Evolutionary conservation across 2,329 filamentous ascomycete genomes (phyloP), one percentile per base, ranked within the genome.

Genomic region (Neonectria magnoliae): DNA sequence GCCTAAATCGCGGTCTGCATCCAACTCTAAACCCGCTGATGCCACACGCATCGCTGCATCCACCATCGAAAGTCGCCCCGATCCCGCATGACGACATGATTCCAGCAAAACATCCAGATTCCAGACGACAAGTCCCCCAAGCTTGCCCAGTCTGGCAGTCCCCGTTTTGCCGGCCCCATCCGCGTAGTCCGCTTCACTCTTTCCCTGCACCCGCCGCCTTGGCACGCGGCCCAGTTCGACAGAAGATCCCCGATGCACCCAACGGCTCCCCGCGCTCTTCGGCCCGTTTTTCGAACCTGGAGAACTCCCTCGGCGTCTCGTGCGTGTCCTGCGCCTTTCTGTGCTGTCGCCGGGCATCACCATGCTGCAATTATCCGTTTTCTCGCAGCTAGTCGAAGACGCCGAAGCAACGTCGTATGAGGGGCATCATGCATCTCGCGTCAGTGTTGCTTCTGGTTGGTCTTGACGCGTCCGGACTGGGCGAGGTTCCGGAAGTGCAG

Each of bases 211-310:
- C 60, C 47, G n/a, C 56, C 54, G 20, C 53, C 65, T 55, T 58
- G 61, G 52, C 56, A 27, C 50, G 42, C 57, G 38, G 50, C 48
- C 47, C 29, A 18, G 36, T 29, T 65, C 53, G 44, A 57, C 42
- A 38, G 33, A 50, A 20, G 47, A 59, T 51, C 60, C 41, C 27
- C 50, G 36, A 48, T 52, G 45, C 52, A 51, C 42, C 47, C n/a
- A 42, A 62, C 58, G 48, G 64, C 64, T 58, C 60, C 65, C 63
- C 65, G 65, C 70, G 69, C 65, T 65, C 50, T 64, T 68, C 72
- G 72, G 72, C 68, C 72, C 72, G 63, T 70, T 62, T 67, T 59
- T 42, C 20, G 42, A 51, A 51, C 62, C 44, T 29, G 42, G 54
- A 65, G 58, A 63, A 63, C 31, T 5, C 62, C 25, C 25, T 25